Conservation (phyloP, 129 eudicot genomes). For the Lactuca saligna region DNA sequence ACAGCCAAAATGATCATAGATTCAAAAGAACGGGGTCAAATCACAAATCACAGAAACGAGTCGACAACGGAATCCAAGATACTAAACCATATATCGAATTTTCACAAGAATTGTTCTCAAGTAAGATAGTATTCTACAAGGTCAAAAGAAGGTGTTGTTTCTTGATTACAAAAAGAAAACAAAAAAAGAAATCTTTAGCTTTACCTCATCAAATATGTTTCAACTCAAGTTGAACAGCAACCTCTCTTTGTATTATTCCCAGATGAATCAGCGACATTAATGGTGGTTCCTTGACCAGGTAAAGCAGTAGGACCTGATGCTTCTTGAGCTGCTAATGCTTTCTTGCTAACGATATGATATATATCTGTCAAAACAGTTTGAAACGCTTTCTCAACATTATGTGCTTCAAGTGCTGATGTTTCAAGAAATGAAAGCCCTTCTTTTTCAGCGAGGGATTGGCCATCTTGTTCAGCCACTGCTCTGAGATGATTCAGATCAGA, state of each 20-base stretch:
- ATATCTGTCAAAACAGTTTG: constrained; percentile 71
- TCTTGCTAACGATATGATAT: constrained; percentile 73
- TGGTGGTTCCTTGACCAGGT: constrained; percentile 84
- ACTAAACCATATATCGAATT: constrained; percentile 20
- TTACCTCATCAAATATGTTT: constrained; percentile 18
- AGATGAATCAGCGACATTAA: constrained; percentile 54
- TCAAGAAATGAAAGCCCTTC: constrained; percentile 88
- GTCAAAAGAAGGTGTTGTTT: constrained; percentile 20
- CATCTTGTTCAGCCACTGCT: constrained; percentile 67
- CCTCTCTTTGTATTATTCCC: constrained; percentile 47
- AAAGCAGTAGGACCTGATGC: constrained; percentile 42
- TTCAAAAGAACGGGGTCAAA: not conserved
- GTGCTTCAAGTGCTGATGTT: constrained; percentile 82
- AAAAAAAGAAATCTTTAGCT: constrained; percentile 21
- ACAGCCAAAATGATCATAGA: not conserved
- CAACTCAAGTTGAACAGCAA: constrained; percentile 64
- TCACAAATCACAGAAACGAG: not conserved
- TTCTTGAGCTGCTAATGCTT: constrained; percentile 79
- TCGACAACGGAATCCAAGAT: constrained; percentile 1
- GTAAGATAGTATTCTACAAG: constrained; percentile 40
- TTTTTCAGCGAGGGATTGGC: constrained; percentile 75
- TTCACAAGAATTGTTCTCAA: constrained; percentile 27
- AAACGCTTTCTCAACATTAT: constrained; percentile 70
- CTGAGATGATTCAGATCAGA: constrained; percentile 77
- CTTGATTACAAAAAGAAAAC: constrained; percentile 13